Evolutionary conservation across 768 basidiomycete genomes (phyloP), one percentile per base, ranked within the genome.

Genomic region (Mycena albidolilacea): DNA sequence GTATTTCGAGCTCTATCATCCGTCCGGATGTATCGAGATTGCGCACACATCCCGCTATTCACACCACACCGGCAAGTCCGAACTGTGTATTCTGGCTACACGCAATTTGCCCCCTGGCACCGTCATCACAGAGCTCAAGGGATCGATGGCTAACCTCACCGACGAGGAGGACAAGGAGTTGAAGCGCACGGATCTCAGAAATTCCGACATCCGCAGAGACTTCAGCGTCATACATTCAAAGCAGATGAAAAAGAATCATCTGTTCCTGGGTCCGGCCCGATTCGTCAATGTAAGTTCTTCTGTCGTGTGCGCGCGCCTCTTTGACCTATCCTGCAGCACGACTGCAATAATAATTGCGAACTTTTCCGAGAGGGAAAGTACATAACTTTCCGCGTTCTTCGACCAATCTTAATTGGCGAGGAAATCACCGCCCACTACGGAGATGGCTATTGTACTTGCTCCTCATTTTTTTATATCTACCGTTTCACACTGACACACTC

Each of bases 141-240:
- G 95, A 44, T 96, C 95, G 11, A 94, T 96, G 93, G 95, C 95
- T 19, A 91, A 95, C 80, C 83, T 96, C 57, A 93, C 94, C 19
- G 92, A 93, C 65, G 93, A 94, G 74, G 95, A 96, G 79, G 95
- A 96, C 78, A 90, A 88, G 80, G 95, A 95, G 74, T 90, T 96
- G 75, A 95, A 96, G 81, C 90, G 94, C 41, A 95, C 93, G 11
- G 93, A 93, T 82, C 85, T 91, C 72, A 88, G 91, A 65, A 92
- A 93, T 76, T 87, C 87, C 48, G 93, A 94, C 77, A 94, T 94
- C 75, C 90, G 95, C 71, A 87, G 94, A 78, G 95, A 96, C 81
- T 96, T 96, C 80, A 95, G 94, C 81, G 95, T 96, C 78, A 95
- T 96, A 65, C 95, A 96, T 82, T 95, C 94, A 43, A 94, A 93